phyloP scores from a whole-genome alignment of 169 alveolate genomes.

The Plasmodium berghei region DNA sequence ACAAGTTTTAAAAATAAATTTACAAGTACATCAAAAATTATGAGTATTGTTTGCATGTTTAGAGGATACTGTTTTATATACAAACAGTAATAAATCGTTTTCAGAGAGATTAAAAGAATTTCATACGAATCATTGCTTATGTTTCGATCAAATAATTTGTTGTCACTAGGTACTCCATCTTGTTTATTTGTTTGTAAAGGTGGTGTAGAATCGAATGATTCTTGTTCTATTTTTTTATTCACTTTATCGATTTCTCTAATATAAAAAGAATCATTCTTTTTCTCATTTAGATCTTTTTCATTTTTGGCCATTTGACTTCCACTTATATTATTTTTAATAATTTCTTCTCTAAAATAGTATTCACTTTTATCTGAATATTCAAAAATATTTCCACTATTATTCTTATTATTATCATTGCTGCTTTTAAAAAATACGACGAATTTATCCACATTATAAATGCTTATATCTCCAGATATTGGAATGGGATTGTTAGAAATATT shows the following conservation, averaged over 20 bases:
- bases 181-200: no score
- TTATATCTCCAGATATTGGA: constrained; percentile 23
- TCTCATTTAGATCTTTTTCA: neutral
- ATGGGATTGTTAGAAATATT: constrained; percentile 10
- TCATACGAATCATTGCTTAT: constrained; percentile 20
- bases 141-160: neutral
- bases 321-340: neutral
- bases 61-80: constrained; percentile 21
- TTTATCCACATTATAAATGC: neutral
- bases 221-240: constrained; percentile 26
- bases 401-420: neutral
- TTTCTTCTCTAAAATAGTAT: constrained; percentile 28
- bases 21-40: constrained; percentile 29
- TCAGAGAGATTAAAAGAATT: constrained; percentile 25
- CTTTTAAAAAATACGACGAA: constrained; percentile 29
- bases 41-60: constrained; percentile 27
- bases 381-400: no score
- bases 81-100: constrained; percentile 35
- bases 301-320: neutral
- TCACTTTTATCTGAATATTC: constrained; percentile 34
- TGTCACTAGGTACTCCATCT: no score
- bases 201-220: no score
- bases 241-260: constrained; percentile 18
- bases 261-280: constrained; percentile 11
- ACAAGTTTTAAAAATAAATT: constrained; percentile 55